Evolutionary conservation across 2,329 filamentous ascomycete species (phyloP), one percentile per base, ranked within the genome.

Genomic region (Aureobasidium sp.): DNA sequence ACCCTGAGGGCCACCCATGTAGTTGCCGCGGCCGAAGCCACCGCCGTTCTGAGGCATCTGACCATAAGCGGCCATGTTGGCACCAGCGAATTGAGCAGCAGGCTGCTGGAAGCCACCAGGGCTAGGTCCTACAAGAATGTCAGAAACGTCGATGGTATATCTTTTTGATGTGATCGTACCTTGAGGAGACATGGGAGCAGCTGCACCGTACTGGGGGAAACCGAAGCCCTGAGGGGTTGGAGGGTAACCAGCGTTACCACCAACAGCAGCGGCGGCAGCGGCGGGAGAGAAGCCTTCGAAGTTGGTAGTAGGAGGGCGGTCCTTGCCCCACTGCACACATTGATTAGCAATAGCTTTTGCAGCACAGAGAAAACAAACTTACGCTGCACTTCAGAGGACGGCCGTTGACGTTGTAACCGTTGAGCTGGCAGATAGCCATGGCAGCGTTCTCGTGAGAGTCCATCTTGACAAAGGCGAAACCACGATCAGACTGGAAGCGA

Each of bases 391-490:
- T 99, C 69, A 99, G 78, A 59, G 94, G 94, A 67, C 94, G 87
- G 58, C 94, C 94, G 71, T 99, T 97, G 70, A 99, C 93, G 68
- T 97, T 95, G 79, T 97, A 99, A 35, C 93, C 93, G 70, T 93
- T 97, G 71, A 99, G 83, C 74, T 97, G 92, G 77, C 94, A 99
- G 71, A 99, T 99, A 37, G 92, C 91, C 89, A 96, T 96, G 60
- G 94, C 92, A 3, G 94, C 94, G 71, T 97, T 97, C 78, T 99
- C 94, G 72, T 99, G 94, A 7, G 87, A 89, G 74, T 99, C 94
- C 92, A 99, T 96, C 82, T 99, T 99, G 76, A 99, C 91, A 75
- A 99, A 99, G 8, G 94, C 91, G 74, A 99, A 99, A 15, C 94
- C 94, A 68, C 94, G 90, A 74, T 99, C 94, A 61, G 94, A 91